Percentiles rank a stretch among this genome's conserved stretches.
Conservation (phyloP, 768 basidiomycete genomes). For the Phlegmacium glaucopus region DNA sequence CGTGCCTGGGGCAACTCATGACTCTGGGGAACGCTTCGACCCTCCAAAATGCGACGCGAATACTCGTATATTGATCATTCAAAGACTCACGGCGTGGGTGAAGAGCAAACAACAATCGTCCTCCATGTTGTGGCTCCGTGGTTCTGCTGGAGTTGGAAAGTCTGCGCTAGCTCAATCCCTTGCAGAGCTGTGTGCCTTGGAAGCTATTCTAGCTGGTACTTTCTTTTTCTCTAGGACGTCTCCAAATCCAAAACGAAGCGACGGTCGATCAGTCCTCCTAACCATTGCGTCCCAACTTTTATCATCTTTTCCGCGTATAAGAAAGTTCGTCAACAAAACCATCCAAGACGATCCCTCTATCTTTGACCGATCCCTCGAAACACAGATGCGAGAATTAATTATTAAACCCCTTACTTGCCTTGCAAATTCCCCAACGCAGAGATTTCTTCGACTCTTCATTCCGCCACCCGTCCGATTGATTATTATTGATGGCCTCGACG, state of each 20-base stretch:
- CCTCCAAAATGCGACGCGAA: not conserved
- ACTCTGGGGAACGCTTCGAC: not conserved
- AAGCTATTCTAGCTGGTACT: not conserved
- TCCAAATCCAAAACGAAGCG: not conserved
- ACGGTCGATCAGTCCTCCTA: not conserved
- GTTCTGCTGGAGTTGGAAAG: conserved; percentile 4
- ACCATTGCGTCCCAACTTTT: conserved; percentile 3
- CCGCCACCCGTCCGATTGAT: not conserved
- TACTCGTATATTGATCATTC: not conserved
- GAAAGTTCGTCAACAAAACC: not conserved
- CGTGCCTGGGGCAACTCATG: not conserved
- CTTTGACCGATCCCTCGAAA: not conserved
- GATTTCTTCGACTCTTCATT: too few species aligned
- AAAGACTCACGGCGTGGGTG: conserved; percentile 1
- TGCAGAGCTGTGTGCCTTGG: not conserved
- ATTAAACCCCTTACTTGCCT: not conserved
- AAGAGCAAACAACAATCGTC: not conserved
- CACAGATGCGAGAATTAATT: not conserved
- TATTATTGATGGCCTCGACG: not conserved
- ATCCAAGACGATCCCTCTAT: not conserved
- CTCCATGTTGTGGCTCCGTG: conserved; percentile 1
- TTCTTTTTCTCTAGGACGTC: conserved; percentile 1
- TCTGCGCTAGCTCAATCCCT: conserved; percentile 1
- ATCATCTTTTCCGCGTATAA: not conserved
- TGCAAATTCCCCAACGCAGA: too few species aligned